Evolutionary conservation across 2,329 filamentous ascomycete species (phyloP).

Genomic region (Chaetothyriales sp.): DNA sequence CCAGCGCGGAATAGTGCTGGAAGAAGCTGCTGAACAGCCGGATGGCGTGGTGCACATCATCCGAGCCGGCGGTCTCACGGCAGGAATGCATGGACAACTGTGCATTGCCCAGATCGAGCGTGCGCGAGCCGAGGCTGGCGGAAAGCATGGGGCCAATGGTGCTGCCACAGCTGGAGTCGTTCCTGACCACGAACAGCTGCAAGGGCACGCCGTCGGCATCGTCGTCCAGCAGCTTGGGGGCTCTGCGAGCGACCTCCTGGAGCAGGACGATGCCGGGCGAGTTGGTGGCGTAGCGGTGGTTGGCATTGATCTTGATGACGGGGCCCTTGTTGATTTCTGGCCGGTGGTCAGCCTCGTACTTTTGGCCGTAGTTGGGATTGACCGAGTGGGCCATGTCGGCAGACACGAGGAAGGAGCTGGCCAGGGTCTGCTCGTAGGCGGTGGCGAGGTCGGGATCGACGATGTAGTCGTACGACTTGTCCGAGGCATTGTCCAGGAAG

Average conservation of each 20-base stretch:
- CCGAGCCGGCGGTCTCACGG: conserved; percentile 75
- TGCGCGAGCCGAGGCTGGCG: conserved; percentile 72
- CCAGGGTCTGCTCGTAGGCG: conserved; percentile 83
- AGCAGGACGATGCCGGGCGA: conserved; percentile 85
- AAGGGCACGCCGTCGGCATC: conserved; percentile 63
- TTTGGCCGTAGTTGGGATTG: conserved; percentile 83
- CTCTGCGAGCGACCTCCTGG: conserved; percentile 60
- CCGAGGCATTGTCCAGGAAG: conserved; percentile 37
- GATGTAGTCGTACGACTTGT: conserved; percentile 51
- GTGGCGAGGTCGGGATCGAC: conserved; percentile 53
- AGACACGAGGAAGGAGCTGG: conserved; percentile 83
- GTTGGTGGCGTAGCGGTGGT: conserved; percentile 93
- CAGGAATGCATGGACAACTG: conserved; percentile 97
- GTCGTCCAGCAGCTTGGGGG: conserved; percentile 39
- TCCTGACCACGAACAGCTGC: conserved; percentile 90
- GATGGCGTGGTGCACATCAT: conserved; percentile 77
- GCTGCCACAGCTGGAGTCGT: conserved; percentile 86
- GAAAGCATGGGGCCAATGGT: conserved; percentile 97
- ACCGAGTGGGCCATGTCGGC: conserved; percentile 97
- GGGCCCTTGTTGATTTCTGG: conserved; percentile 94
- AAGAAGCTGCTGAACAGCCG: conserved; percentile 82
- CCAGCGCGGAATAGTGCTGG: conserved; percentile 65
- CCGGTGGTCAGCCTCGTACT: conserved; percentile 82
- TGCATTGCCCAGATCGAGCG: conserved; percentile 83
- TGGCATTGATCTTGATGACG: conserved; percentile 96